Evolutionary conservation across 345 rosid species (phyloP).

Genomic region (Excoecaria agallocha): DNA sequence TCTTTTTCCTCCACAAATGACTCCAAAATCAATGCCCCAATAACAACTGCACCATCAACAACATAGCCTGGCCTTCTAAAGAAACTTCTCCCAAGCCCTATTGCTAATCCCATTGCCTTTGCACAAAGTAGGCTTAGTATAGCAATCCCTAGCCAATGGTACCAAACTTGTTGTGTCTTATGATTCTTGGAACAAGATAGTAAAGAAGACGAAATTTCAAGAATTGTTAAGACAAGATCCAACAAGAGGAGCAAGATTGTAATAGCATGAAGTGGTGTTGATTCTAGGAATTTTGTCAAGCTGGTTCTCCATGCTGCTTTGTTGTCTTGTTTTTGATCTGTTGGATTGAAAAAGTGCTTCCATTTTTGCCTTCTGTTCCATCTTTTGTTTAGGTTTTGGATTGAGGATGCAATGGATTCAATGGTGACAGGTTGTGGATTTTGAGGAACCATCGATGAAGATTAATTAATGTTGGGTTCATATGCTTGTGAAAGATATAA

Average conservation of each 20-base stretch:
- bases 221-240: conserved; percentile 50
- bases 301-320: conserved; percentile 45
- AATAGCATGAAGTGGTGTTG: conserved; percentile 34
- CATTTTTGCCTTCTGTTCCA: conserved; percentile 52
- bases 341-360: conserved; percentile 33
- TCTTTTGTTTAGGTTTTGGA: conserved; percentile 44
- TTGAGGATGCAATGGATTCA: conserved; percentile 37
- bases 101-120: conserved; percentile 39
- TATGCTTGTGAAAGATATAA: too few relatives aligned
- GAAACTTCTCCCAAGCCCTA: conserved; percentile 44
- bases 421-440: too few relatives aligned
- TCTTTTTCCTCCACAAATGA: conserved; percentile 46
- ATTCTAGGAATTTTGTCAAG: conserved; percentile 43
- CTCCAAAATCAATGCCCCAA: conserved; percentile 56
- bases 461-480: too few relatives aligned
- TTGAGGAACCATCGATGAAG: too few relatives aligned
- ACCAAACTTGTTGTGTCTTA: conserved; percentile 35
- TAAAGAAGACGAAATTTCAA: conserved; percentile 58
- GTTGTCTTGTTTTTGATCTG: not conserved
- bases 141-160: conserved; percentile 56
- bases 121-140: conserved; percentile 49
- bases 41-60: conserved; percentile 47
- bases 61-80: conserved; percentile 48
- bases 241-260: conserved; percentile 47
- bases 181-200: conserved; percentile 31